Evolutionary conservation across 768 basidiomycete species (phyloP), one percentile per base, ranked within the genome.

Genomic region (Amanita rimosa): DNA sequence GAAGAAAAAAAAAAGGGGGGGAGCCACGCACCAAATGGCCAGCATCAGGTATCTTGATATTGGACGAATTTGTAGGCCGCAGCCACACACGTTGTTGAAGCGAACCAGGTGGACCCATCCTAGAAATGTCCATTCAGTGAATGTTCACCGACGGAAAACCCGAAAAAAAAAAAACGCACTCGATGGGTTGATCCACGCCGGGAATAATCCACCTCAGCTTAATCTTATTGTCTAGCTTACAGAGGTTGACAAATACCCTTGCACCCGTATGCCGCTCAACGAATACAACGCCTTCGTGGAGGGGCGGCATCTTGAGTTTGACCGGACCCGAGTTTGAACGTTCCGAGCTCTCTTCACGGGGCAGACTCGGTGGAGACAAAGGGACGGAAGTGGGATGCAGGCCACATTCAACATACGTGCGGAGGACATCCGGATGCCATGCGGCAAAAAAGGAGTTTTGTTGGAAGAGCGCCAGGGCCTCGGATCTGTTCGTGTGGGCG

Each of bases 371-470:
- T n/a, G n/a, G n/a, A n/a, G n/a, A n/a, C n/a, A n/a, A n/a, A n/a
- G n/a, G n/a, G n/a, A n/a, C n/a, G 2, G 45, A 62, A 46, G 52
- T 64, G 34, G 54, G 63, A 52, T 70, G 67, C 4, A 83, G 64
- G 3, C 72, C 85, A 51, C 76, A 70, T 24, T 82, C 71, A 48
- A 85, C 64, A 57, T 89, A 90, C 16, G 68, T 48, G 34, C 68
- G 63, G 22, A 91, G 67, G 3, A 76, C 78, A 0, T 68, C 72
- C 0, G 78, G 76, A 58, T 89, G 71, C 89, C 88, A 91, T 1
- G 70, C 64, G 2, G 57, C 54, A 61, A 91, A 93, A 71, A 90
- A 91, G 0, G 81, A 73, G 26, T 67, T 75, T 46, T 67, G 62
- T 44, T 58, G 52, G 57, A 89, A 75, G 6, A 62, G 54, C 7